Percentiles rank a stretch among this genome's conserved stretches.
phyloP scores from a whole-genome alignment of 345 rosid genomes.

The Firmiana major region DNA sequence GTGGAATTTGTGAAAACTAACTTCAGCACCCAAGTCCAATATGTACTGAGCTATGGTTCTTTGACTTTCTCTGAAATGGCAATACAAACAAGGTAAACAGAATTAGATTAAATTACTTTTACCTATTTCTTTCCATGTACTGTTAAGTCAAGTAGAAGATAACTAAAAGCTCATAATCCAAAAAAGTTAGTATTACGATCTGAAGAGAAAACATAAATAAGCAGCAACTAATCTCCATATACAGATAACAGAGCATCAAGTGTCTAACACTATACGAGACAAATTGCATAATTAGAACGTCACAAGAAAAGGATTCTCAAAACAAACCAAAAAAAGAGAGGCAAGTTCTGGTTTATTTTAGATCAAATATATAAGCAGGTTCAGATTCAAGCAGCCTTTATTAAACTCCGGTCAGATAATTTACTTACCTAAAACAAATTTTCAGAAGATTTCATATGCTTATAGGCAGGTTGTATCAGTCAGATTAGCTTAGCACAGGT shows the following conservation, averaged over 20 bases:
- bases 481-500: neutral
- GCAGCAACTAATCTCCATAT: neutral
- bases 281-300: neutral
- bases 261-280: neutral
- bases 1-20: constrained; percentile 69
- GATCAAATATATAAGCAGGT: neutral
- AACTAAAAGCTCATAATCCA: neutral
- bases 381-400: neutral
- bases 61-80: constrained; percentile 49
- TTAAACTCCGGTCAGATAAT: neutral
- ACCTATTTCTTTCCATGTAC: neutral
- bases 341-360: neutral
- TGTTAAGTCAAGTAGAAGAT: neutral
- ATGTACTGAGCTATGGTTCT: constrained; percentile 57
- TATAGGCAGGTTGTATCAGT: neutral
- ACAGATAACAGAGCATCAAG: neutral
- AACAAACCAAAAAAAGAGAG: neutral
- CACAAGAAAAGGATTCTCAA: neutral
- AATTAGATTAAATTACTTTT: neutral
- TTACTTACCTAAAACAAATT: neutral
- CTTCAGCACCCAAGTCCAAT: constrained; percentile 82
- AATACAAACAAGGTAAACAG: constrained; percentile 9
- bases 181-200: constrained; percentile 1
- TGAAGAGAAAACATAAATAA: neutral
- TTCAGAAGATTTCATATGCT: neutral